Conservation (phyloP, 495 filamentous ascomycete genomes). For the Glutinoglossum americanum region DNA sequence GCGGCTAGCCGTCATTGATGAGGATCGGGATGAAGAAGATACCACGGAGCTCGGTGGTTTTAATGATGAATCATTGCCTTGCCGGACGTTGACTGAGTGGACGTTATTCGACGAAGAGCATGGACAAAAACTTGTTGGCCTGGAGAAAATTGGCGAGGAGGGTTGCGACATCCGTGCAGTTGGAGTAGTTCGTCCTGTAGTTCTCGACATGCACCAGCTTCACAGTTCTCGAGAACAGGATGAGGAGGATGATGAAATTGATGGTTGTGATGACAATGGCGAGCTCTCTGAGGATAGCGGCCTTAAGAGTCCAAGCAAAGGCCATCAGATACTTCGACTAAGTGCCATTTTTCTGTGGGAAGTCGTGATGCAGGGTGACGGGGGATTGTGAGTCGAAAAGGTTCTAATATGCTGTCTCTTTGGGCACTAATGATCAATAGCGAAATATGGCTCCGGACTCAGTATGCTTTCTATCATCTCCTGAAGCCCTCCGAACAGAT, state of each 20-base stretch:
- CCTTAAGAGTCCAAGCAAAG: neutral
- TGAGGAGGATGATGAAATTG: neutral
- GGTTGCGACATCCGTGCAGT: neutral
- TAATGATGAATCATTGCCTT: neutral
- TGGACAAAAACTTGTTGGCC: neutral
- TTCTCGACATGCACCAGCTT: neutral
- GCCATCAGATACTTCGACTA: neutral
- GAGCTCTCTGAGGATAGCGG: neutral
- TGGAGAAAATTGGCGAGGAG: neutral
- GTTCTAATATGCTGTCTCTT: neutral
- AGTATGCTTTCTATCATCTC: conserved; percentile 1
- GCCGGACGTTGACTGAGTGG: neutral
- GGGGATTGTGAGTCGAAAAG: neutral
- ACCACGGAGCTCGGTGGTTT: neutral
- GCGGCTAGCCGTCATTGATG: neutral
- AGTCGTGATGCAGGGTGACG: neutral
- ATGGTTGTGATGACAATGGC: neutral
- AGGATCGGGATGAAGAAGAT: neutral
- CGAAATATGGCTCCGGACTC: neutral
- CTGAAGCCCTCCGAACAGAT: neutral
- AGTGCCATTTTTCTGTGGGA: conserved; percentile 1
- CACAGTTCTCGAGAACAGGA: neutral
- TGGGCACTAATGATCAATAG: neutral
- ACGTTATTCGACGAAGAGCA: neutral
- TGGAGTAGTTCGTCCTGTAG: neutral